Conservation (phyloP, 2,329 filamentous ascomycete species). For the Pseudogymnoascus sp. region DNA sequence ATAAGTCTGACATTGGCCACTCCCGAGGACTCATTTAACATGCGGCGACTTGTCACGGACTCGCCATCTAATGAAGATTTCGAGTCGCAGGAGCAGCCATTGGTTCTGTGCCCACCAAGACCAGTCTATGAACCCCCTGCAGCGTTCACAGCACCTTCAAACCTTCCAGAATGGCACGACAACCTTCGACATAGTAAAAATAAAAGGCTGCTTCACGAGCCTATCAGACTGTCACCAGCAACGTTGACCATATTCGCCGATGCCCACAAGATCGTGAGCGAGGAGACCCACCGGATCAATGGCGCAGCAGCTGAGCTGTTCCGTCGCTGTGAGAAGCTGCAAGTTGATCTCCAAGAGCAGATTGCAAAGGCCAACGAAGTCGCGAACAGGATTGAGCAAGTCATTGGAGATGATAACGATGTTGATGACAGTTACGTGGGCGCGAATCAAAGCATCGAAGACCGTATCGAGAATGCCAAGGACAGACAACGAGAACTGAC, state of each 20-base stretch:
- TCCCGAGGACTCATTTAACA: slow-evolving; percentile 44
- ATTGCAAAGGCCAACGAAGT: slow-evolving; percentile 57
- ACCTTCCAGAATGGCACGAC: slow-evolving; percentile 47
- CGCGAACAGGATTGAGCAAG: slow-evolving; percentile 55
- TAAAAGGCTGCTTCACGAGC: slow-evolving; percentile 54
- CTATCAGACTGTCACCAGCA: slow-evolving; percentile 60
- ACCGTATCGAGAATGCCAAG: slow-evolving; percentile 46
- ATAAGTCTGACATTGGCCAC: slow-evolving; percentile 51
- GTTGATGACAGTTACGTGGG: slow-evolving; percentile 40
- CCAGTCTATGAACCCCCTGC: slow-evolving; percentile 57
- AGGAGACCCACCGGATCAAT: slow-evolving; percentile 60
- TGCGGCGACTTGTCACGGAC: slow-evolving; percentile 35
- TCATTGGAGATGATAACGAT: slow-evolving; percentile 50
- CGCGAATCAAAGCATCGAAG: slow-evolving; percentile 49
- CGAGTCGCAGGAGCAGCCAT: slow-evolving; percentile 37
- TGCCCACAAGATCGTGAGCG: slow-evolving; percentile 60
- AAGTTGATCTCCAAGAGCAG: slow-evolving; percentile 59
- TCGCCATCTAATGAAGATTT: slow-evolving; percentile 37
- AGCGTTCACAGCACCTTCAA: slow-evolving; percentile 48
- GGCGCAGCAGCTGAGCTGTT: slow-evolving; percentile 65
- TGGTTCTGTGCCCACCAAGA: slow-evolving; percentile 53
- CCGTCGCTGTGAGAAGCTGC: slow-evolving; percentile 58
- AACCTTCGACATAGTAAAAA: slow-evolving; percentile 50
- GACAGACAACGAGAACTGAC: slow-evolving; percentile 48
- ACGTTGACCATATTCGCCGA: slow-evolving; percentile 65